Conservation (phyloP, 2,329 filamentous ascomycete species). For the Curvularia eragrostidis region DNA sequence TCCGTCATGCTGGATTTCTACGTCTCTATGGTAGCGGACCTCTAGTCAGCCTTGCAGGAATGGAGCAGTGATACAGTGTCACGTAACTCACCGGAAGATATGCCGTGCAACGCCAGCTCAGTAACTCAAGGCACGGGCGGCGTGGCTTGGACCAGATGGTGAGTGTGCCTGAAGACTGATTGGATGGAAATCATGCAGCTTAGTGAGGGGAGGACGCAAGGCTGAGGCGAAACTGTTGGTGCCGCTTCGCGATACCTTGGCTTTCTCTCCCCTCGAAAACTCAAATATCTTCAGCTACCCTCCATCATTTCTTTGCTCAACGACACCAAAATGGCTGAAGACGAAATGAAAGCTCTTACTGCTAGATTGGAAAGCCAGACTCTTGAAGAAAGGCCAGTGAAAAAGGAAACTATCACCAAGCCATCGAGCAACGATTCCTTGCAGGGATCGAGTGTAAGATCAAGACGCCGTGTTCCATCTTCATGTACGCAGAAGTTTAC, state of each 20-base stretch:
- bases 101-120: background rate
- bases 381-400: too few species aligned
- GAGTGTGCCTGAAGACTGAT: background rate
- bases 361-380: background rate
- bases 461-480: too few species aligned
- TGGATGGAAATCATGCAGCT: background rate
- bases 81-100: background rate
- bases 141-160: background rate
- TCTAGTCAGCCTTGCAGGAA: background rate
- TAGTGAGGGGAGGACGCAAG: background rate
- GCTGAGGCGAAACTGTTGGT: background rate
- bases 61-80: background rate
- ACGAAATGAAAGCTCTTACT: background rate
- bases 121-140: background rate
- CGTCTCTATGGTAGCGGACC: too few species aligned
- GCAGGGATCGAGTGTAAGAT: background rate
- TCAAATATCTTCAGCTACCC: background rate
- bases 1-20: background rate
- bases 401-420: too few species aligned
- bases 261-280: background rate
- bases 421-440: too few species aligned
- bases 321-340: background rate
- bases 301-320: background rate
- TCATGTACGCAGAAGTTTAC: background rate
- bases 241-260: background rate